Evolutionary conservation across 1,284 basidiomycete genomes (phyloP).

Genomic region (Ustilago nuda): DNA sequence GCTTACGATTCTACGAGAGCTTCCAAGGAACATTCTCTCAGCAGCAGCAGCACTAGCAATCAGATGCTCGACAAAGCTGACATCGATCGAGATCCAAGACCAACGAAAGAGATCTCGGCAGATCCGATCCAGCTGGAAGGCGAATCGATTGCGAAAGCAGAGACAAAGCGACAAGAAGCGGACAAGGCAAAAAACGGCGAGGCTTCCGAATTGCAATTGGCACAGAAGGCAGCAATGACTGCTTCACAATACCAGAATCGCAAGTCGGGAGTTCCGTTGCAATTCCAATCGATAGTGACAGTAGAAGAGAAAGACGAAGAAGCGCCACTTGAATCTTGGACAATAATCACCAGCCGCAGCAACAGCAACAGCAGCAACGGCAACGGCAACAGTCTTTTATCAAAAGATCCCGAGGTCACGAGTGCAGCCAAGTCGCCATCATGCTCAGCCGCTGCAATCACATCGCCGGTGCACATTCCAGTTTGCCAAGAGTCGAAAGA

Average conservation of each 20-base stretch:
- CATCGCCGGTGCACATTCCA: slow-evolving; percentile 10
- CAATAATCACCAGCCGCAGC: too few relatives aligned
- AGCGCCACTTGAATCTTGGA: background rate
- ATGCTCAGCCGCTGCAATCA: background rate
- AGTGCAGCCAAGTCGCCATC: slow-evolving; percentile 4
- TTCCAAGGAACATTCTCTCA: background rate
- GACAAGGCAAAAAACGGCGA: slow-evolving; percentile 8
- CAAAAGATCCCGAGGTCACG: slow-evolving; percentile 1
- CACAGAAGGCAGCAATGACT: slow-evolving; percentile 27
- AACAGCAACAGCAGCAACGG: background rate
- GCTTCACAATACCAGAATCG: slow-evolving; percentile 30
- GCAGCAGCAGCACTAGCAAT: background rate
- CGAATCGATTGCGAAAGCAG: slow-evolving; percentile 1
- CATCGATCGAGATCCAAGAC: slow-evolving; percentile 12
- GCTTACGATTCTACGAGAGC: background rate
- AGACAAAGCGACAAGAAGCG: background rate
- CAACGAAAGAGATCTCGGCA: slow-evolving; percentile 12
- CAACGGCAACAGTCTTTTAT: background rate
- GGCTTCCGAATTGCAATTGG: slow-evolving; percentile 19
- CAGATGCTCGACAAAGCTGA: background rate
- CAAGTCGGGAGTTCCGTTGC: slow-evolving; percentile 6
- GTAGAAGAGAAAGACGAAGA: background rate
- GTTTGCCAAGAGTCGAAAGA: slow-evolving; percentile 1
- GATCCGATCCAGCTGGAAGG: slow-evolving; percentile 16
- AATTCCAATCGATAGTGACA: background rate